Percentiles rank a stretch among this genome's conserved stretches.
phyloP scores from a whole-genome alignment of 2,329 filamentous ascomycete genomes.

The Hawksworthiomyces lignivorus region DNA sequence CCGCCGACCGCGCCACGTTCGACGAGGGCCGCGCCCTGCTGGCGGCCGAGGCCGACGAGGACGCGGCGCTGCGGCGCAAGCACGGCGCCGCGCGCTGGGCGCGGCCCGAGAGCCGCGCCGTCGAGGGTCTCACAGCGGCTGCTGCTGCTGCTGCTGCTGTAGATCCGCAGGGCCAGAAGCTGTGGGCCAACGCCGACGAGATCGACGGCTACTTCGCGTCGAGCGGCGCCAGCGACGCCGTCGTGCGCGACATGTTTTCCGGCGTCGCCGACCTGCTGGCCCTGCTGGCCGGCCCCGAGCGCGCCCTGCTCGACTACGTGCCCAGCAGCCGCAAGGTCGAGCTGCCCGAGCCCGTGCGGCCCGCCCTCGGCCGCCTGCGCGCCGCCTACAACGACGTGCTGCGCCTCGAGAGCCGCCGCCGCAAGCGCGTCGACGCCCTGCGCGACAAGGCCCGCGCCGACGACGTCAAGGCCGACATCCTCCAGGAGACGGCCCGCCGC shows the following conservation, averaged over 20 bases:
- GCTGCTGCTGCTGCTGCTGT: no score
- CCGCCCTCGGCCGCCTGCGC: slow-evolving; percentile 68
- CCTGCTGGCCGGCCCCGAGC: slow-evolving; percentile 71
- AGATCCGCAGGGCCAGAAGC: slow-evolving; percentile 46
- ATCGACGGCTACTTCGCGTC: slow-evolving; percentile 79
- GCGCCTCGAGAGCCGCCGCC: slow-evolving; percentile 71
- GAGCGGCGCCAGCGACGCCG: slow-evolving; percentile 45
- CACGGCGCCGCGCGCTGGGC: slow-evolving; percentile 85
- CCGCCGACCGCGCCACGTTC: slow-evolving; percentile 68
- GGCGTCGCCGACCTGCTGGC: slow-evolving; percentile 67
- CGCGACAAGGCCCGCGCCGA: slow-evolving; percentile 75
- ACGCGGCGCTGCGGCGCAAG: slow-evolving; percentile 64
- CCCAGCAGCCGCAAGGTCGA: slow-evolving; percentile 74
- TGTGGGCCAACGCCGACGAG: slow-evolving; percentile 68
- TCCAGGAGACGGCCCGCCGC: slow-evolving; percentile 73
- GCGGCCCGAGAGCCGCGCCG: slow-evolving; percentile 60
- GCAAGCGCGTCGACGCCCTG: slow-evolving; percentile 70
- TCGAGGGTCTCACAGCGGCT: no score
- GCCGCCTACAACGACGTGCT: slow-evolving; percentile 77
- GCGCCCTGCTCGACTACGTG: slow-evolving; percentile 78
- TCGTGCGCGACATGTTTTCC: slow-evolving; percentile 70
- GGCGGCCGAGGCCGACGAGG: slow-evolving; percentile 73
- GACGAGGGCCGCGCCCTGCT: slow-evolving; percentile 76
- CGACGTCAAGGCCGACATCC: slow-evolving; percentile 79
- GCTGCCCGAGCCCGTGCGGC: slow-evolving; percentile 73